Conservation (phyloP, 2,329 filamentous ascomycete genomes). For the Mycosphaerella arachidis region DNA sequence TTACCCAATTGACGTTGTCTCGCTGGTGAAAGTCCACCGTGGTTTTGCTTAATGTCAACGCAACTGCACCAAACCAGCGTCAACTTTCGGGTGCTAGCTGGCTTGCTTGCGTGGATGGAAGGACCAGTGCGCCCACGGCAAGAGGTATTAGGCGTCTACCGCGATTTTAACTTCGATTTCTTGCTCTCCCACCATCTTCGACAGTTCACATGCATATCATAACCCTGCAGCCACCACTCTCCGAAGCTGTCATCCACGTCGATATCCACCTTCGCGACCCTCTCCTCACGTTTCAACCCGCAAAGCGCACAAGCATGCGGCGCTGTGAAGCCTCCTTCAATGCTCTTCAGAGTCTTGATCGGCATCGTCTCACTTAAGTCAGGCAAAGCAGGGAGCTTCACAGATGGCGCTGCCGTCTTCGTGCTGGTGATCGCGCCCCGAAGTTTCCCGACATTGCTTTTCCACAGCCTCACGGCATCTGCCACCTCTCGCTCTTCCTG, state of each 20-base stretch:
- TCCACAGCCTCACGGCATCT: slow-evolving; percentile 73
- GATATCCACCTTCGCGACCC: slow-evolving; percentile 69
- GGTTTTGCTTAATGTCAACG: background rate
- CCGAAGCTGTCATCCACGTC: slow-evolving; percentile 85
- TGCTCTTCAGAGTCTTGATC: slow-evolving; percentile 58
- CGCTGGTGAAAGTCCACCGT: background rate
- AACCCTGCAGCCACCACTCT: slow-evolving; percentile 86
- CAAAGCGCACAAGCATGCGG: slow-evolving; percentile 77
- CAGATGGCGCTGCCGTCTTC: slow-evolving; percentile 30
- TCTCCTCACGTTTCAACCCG: slow-evolving; percentile 81
- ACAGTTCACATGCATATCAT: slow-evolving; percentile 55
- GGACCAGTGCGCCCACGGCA: background rate
- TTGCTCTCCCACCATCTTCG: slow-evolving; percentile 81
- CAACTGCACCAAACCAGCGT: background rate
- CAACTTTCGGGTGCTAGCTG: too few species aligned
- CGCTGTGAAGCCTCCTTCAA: slow-evolving; percentile 66
- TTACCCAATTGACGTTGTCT: background rate
- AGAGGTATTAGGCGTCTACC: slow-evolving; percentile 39
- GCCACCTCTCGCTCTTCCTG: slow-evolving; percentile 81
- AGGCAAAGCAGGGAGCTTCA: slow-evolving; percentile 49
- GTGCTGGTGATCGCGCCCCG: slow-evolving; percentile 66
- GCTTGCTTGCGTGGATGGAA: background rate
- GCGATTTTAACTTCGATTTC: slow-evolving; percentile 63
- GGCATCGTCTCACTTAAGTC: slow-evolving; percentile 67
- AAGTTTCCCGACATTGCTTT: slow-evolving; percentile 67